Conservation (phyloP, 2,329 filamentous ascomycete species). For the Tolypocladium pustulatum region DNA sequence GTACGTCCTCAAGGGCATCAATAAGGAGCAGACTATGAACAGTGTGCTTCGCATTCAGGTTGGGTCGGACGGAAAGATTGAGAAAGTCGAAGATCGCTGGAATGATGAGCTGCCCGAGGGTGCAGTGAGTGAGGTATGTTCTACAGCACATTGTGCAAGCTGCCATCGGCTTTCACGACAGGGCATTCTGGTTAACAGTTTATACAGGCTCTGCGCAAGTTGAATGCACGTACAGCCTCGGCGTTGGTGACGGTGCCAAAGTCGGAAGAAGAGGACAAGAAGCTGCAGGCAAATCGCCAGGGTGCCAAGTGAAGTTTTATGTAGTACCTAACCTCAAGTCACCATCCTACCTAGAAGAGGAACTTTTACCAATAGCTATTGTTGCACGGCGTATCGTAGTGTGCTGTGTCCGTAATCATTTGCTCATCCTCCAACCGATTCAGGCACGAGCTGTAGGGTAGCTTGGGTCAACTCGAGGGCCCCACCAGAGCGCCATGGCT, state of each 20-base stretch:
- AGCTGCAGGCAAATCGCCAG: background rate
- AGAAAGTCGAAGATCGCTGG: constrained; percentile 25
- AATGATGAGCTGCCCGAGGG: constrained; percentile 24
- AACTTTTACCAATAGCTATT: too few species aligned
- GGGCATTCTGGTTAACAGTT: background rate
- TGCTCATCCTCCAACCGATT: too few species aligned
- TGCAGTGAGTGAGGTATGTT: constrained; percentile 20
- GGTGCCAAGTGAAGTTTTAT: background rate
- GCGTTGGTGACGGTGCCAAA: background rate
- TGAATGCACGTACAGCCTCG: background rate
- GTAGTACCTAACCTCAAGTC: background rate
- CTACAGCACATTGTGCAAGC: background rate
- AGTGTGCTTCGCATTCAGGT: constrained; percentile 23
- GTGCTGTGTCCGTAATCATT: too few species aligned
- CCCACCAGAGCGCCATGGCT: background rate
- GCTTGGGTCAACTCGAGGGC: too few species aligned
- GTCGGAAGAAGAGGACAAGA: background rate
- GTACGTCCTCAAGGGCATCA: constrained; percentile 29
- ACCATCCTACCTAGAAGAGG: too few species aligned
- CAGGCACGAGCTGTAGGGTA: background rate
- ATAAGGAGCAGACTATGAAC: constrained; percentile 35
- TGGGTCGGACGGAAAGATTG: constrained; percentile 21
- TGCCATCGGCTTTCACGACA: background rate
- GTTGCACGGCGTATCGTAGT: too few species aligned
- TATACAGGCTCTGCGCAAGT: background rate